A percentile compares a stretch with the other conserved stretches of the same genome.
Conservation (phyloP, 345 rosid species). For the Lepidium sativum region DNA sequence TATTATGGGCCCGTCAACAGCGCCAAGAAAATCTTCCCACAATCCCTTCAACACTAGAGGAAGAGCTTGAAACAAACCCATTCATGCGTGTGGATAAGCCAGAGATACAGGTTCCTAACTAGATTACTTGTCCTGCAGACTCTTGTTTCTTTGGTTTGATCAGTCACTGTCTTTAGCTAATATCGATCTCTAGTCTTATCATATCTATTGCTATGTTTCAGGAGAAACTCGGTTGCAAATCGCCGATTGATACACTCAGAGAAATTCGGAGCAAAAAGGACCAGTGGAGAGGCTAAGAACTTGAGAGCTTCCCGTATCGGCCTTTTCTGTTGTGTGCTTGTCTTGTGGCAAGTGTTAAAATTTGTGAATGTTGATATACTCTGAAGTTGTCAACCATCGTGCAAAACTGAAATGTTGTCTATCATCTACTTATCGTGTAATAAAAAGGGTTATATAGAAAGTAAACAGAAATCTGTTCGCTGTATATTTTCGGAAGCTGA, state of each 20-base stretch:
- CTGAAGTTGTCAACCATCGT: background rate
- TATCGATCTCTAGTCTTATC: background rate
- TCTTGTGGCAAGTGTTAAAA: background rate
- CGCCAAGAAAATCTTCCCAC: constrained; percentile 64
- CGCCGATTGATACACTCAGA: constrained; percentile 61
- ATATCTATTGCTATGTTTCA: constrained; percentile 12
- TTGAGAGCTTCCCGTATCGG: background rate
- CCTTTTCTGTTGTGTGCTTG: background rate
- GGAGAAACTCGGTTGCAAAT: constrained; percentile 49
- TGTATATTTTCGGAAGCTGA: background rate
- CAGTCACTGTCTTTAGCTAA: background rate
- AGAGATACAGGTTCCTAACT: constrained; percentile 27
- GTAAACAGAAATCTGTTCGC: background rate
- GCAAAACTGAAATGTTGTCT: background rate
- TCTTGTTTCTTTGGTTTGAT: background rate
- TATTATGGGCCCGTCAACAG: constrained; percentile 76
- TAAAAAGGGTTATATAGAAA: background rate
- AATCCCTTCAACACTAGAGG: constrained; percentile 79
- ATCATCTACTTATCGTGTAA: no score
- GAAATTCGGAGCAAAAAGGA: constrained; percentile 59
- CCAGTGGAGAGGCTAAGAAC: constrained; percentile 59
- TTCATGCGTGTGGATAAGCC: constrained; percentile 71
- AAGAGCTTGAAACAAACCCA: constrained; percentile 81
- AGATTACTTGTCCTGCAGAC: background rate
- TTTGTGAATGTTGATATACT: background rate